phyloP scores from a whole-genome alignment of 2,329 filamentous ascomycete genomes.

The Neocatenulostroma microsporum region DNA sequence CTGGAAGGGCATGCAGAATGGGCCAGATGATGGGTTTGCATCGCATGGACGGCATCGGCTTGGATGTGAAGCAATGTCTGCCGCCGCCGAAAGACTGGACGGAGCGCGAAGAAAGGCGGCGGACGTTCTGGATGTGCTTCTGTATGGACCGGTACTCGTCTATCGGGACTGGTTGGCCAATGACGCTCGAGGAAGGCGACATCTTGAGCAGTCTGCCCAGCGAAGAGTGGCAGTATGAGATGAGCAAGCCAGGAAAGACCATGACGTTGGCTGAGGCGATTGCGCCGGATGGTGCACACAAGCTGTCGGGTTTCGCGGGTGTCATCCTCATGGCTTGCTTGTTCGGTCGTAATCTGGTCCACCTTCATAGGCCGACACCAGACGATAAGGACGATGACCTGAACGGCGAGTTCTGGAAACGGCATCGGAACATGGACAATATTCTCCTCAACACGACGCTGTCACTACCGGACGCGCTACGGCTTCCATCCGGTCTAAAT shows the following conservation, averaged over 20 bases:
- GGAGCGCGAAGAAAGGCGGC: constrained; percentile 79
- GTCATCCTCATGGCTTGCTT: constrained; percentile 80
- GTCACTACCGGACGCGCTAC: constrained; percentile 69
- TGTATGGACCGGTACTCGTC: constrained; percentile 86
- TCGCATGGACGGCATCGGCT: constrained; percentile 68
- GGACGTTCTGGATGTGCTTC: constrained; percentile 94
- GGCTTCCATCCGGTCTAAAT: constrained; percentile 65
- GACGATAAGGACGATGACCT: constrained; percentile 80
- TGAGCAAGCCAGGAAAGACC: constrained; percentile 66
- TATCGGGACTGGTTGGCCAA: constrained; percentile 95
- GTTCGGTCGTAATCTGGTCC: constrained; percentile 83
- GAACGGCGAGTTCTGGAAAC: constrained; percentile 91
- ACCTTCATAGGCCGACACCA: constrained; percentile 76
- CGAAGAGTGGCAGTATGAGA: constrained; percentile 76
- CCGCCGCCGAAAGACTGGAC: constrained; percentile 86
- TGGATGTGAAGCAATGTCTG: constrained; percentile 90
- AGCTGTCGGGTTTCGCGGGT: constrained; percentile 69
- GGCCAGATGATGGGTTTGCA: constrained; percentile 90
- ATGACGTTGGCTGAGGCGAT: constrained; percentile 63
- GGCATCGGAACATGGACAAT: constrained; percentile 82
- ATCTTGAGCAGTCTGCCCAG: constrained; percentile 78
- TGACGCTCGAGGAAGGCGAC: constrained; percentile 86
- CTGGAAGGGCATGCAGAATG: constrained; percentile 71
- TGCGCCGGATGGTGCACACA: constrained; percentile 61
- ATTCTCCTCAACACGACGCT: constrained; percentile 82